Conservation (phyloP, 2,329 filamentous ascomycete species). For the Phaeosphaeria sp. region DNA sequence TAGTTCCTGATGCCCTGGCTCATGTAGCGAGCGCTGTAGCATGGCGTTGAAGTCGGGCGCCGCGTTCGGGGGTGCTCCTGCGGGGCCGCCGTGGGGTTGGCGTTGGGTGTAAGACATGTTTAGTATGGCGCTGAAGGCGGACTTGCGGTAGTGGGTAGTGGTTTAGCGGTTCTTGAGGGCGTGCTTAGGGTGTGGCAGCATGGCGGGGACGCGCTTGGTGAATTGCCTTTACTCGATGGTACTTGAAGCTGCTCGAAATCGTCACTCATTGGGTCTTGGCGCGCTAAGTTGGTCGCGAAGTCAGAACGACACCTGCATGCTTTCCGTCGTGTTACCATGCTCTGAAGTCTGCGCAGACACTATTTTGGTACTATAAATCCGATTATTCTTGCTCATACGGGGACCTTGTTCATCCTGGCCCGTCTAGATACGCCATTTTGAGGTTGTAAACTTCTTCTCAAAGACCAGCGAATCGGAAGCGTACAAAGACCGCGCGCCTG, state of each 20-base stretch:
- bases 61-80: slow-evolving; percentile 37
- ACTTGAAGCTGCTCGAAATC: slow-evolving; percentile 18
- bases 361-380: background rate
- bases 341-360: background rate
- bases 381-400: too few species aligned
- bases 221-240: slow-evolving; percentile 22
- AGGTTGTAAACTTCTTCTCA: background rate
- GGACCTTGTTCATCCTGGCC: too few species aligned
- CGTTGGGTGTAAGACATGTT: slow-evolving; percentile 38
- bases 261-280: slow-evolving; percentile 10
- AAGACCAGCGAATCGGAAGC: slow-evolving; percentile 16
- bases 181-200: slow-evolving; percentile 30
- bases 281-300: background rate
- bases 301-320: background rate
- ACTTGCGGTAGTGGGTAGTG: slow-evolving; percentile 3
- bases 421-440: too few species aligned
- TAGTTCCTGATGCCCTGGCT: slow-evolving; percentile 32
- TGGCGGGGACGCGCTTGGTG: slow-evolving; percentile 31
- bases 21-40: slow-evolving; percentile 45
- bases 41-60: slow-evolving; percentile 45
- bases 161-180: slow-evolving; percentile 29
- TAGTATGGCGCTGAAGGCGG: slow-evolving; percentile 4
- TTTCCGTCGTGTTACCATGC: background rate
- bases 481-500: slow-evolving; percentile 10
- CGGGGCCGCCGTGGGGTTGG: slow-evolving; percentile 39